Percentiles rank a stretch among this genome's conserved stretches.
Evolutionary conservation across 2,329 filamentous ascomycete species (phyloP).

Genomic region (Alternaria sp.): DNA sequence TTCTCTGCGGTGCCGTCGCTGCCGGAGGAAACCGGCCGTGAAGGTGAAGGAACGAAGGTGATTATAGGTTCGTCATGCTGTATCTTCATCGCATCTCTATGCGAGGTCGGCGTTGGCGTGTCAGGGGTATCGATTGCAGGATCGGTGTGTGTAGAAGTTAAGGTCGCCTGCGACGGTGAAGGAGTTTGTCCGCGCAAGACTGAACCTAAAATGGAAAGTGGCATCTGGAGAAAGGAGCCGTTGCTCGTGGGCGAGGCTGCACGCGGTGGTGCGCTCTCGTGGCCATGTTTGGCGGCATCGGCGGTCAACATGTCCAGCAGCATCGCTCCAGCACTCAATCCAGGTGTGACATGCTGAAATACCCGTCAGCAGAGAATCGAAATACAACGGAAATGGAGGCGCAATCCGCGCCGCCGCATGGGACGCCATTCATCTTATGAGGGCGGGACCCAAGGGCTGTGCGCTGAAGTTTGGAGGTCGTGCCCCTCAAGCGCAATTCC

Average conservation of each 20-base stretch:
- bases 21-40: slow-evolving; percentile 51
- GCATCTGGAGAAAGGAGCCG: slow-evolving; percentile 45
- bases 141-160: slow-evolving; percentile 8
- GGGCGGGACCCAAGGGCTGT: slow-evolving; percentile 26
- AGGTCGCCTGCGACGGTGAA: slow-evolving; percentile 23
- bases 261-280: slow-evolving; percentile 39
- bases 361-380: slow-evolving; percentile 22
- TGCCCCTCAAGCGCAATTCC: slow-evolving; percentile 26
- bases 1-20: slow-evolving; percentile 50
- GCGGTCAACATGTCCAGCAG: slow-evolving; percentile 52
- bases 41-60: slow-evolving; percentile 26
- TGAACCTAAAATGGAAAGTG: slow-evolving; percentile 46
- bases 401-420: slow-evolving; percentile 18
- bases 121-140: slow-evolving; percentile 3
- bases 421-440: slow-evolving; percentile 31
- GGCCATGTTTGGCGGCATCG: slow-evolving; percentile 47
- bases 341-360: slow-evolving; percentile 30
- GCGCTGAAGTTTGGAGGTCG: slow-evolving; percentile 33
- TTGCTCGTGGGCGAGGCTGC: slow-evolving; percentile 27
- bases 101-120: slow-evolving; percentile 2
- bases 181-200: slow-evolving; percentile 38
- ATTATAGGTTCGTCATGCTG: slow-evolving; percentile 19
- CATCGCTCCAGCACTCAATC: slow-evolving; percentile 34
- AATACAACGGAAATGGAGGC: slow-evolving; percentile 16
- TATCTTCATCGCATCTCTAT: slow-evolving; percentile 16